phyloP scores from a whole-genome alignment of 73 alveolate species.

The Tetrahymena malaccensis region DNA sequence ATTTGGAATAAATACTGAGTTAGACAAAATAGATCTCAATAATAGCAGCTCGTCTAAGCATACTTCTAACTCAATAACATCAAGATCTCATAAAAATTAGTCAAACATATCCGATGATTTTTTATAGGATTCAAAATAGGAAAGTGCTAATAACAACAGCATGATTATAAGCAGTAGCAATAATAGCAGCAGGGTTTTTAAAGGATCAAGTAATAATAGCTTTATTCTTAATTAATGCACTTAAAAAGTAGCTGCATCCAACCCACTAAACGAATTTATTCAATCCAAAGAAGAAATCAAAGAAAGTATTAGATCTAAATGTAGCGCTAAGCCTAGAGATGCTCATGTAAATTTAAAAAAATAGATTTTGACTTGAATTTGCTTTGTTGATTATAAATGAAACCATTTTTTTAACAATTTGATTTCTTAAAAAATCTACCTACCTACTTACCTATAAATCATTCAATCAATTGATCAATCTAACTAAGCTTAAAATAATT shows the following conservation, averaged over 20 bases:
- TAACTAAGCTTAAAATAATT: background rate
- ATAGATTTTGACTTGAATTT: background rate
- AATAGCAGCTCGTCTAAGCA: background rate
- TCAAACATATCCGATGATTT: background rate
- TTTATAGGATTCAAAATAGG: background rate
- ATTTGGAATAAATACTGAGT: background rate
- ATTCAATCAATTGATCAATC: no score
- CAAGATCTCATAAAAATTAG: background rate
- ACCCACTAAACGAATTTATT: background rate
- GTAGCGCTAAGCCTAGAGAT: background rate
- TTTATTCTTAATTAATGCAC: background rate
- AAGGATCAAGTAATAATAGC: background rate
- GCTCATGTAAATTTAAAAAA: background rate
- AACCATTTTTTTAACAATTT: background rate
- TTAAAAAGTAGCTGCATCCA: background rate
- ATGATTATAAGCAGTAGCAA: background rate
- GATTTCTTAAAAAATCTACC: background rate
- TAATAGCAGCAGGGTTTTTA: background rate
- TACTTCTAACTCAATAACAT: background rate
- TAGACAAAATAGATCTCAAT: background rate
- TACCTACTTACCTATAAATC: background rate
- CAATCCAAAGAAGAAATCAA: background rate
- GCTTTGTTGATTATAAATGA: background rate
- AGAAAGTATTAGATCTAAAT: background rate
- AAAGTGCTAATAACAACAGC: background rate